Evolutionary conservation across 2,329 filamentous ascomycete species (phyloP).

Genomic region (Phyllosticta citrichinensis): DNA sequence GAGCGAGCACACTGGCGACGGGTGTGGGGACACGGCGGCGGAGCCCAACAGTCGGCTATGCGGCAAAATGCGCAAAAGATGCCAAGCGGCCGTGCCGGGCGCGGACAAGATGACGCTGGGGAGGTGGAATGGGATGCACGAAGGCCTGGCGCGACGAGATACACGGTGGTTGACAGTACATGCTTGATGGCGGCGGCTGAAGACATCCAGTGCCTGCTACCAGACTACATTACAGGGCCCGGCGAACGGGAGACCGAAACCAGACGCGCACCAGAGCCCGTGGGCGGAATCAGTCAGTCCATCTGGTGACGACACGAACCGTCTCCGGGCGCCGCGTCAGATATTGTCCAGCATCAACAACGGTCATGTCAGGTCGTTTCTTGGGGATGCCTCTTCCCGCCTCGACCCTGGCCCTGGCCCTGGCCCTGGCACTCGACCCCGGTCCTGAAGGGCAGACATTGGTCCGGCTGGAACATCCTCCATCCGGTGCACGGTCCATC

Average conservation of each 20-base stretch:
- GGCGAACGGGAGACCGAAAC: neutral
- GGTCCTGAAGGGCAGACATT: too few relatives aligned
- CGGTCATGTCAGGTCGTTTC: neutral
- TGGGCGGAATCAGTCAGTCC: neutral
- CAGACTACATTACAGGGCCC: too few relatives aligned
- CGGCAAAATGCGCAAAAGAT: neutral
- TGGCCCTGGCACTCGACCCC: neutral
- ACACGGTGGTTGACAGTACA: neutral
- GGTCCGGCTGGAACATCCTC: neutral
- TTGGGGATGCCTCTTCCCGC: neutral
- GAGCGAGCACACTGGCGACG: slow-evolving; percentile 6
- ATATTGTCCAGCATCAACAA: neutral
- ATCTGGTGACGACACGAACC: neutral
- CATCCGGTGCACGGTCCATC: neutral
- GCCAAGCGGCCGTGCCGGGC: slow-evolving; percentile 10
- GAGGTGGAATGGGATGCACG: neutral
- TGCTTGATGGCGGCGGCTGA: slow-evolving; percentile 1
- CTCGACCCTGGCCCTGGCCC: neutral
- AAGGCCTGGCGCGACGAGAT: neutral
- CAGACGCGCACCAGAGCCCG: too few relatives aligned
- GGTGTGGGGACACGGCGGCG: neutral
- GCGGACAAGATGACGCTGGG: neutral
- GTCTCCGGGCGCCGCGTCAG: neutral
- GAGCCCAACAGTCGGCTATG: neutral
- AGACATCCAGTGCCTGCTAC: neutral